These are phyloP conservation scores for Colletotrichum aenigma DNA, from an alignment of 2,329 filamentous ascomycete genomes.

Conservation along the genomic window DNA sequence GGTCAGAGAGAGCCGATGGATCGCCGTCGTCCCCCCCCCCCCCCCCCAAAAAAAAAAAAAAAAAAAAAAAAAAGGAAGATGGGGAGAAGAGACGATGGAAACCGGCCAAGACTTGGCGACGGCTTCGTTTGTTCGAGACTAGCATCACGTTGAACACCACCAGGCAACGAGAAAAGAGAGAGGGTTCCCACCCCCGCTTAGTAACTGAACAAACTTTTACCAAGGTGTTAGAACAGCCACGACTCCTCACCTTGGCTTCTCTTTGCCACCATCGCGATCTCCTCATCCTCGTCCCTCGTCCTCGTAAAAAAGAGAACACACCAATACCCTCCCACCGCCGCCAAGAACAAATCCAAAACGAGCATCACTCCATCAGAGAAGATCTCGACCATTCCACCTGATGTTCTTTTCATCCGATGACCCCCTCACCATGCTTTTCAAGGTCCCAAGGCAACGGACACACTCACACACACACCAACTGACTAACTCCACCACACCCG, in stretches of 20 bases:
- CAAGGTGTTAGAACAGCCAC: background rate
- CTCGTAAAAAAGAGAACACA: background rate
- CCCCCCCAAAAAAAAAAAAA: too few relatives aligned
- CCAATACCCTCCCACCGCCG: background rate
- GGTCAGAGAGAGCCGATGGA: background rate
- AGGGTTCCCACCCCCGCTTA: background rate
- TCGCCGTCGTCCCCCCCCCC: background rate
- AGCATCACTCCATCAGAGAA: background rate
- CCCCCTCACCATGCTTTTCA: background rate
- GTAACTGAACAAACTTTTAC: background rate
- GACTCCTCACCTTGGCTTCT: constrained; percentile 1
- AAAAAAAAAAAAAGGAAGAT: background rate
- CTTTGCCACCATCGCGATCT: background rate
- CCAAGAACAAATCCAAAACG: background rate
- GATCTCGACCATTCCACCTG: background rate
- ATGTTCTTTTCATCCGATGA: background rate
- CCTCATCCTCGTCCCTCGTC: background rate
- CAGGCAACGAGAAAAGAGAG: background rate
- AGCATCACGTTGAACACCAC: background rate
- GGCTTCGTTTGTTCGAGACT: background rate
- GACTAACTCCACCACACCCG: background rate
- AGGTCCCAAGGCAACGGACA: background rate
- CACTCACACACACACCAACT: background rate
- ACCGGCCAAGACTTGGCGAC: background rate
- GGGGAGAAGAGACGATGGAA: background rate